Evolutionary conservation across 371 early-diverging fungal genomes (phyloP).

Genomic region (Mucor mucedo): DNA sequence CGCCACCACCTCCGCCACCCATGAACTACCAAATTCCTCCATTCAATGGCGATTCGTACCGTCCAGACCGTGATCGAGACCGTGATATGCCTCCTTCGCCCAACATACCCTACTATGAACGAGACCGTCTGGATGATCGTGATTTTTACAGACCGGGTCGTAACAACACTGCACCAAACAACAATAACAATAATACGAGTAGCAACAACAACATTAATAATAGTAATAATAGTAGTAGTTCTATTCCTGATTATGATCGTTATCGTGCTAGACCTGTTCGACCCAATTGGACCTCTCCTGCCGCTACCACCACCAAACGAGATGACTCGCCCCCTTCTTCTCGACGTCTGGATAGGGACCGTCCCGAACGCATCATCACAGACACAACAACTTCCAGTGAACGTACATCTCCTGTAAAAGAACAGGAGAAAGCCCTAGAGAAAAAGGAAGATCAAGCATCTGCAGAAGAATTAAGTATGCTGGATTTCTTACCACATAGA

Average conservation of each 20-base stretch:
- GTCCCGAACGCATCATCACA: constrained; percentile 32
- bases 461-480: neutral
- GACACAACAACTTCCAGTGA: constrained; percentile 11
- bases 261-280: constrained; percentile 29
- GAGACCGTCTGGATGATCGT: constrained; percentile 49
- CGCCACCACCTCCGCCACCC: constrained; percentile 26
- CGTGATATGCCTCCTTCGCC: constrained; percentile 48
- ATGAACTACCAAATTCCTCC: constrained; percentile 38
- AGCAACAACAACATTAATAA: too few relatives aligned
- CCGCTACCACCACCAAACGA: neutral
- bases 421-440: constrained; percentile 6
- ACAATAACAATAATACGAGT: neutral
- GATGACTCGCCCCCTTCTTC: constrained; percentile 11
- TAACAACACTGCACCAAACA: constrained; percentile 17
- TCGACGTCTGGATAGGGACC: constrained; percentile 38
- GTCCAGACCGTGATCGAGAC: constrained; percentile 52
- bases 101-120: constrained; percentile 41
- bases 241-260: constrained; percentile 39
- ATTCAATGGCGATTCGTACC: constrained; percentile 53
- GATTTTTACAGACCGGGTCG: constrained; percentile 35
- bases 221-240: neutral
- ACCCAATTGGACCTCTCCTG: constrained; percentile 2
- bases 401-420: neutral
- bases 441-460: constrained; percentile 1
- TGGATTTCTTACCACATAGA: neutral